These are phyloP conservation scores for Sambucus nigra DNA, from an alignment of 129 eudicot genomes.

Conservation along the genomic window DNA sequence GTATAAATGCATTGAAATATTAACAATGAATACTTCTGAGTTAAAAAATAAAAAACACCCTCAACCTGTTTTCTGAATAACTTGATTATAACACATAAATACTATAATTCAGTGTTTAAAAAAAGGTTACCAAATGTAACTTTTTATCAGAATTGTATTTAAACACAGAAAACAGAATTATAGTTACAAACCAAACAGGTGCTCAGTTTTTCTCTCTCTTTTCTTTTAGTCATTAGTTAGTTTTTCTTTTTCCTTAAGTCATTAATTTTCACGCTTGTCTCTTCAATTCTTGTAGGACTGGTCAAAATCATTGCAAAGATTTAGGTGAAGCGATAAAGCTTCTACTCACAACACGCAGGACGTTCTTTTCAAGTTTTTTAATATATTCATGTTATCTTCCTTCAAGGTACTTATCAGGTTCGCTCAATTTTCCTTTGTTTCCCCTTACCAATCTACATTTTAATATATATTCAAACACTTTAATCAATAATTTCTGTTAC, in stretches of 20 bases:
- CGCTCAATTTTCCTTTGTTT: slow-evolving; percentile 24
- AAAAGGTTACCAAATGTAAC: no score
- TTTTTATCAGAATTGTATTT: no score
- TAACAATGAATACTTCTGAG: no score
- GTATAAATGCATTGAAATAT: no score
- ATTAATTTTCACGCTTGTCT: not conserved
- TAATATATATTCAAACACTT: not conserved
- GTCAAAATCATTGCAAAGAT: slow-evolving; percentile 25
- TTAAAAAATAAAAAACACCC: no score
- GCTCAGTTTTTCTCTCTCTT: no score
- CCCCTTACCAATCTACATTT: not conserved
- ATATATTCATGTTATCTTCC: slow-evolving; percentile 39
- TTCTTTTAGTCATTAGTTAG: no score
- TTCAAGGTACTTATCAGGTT: slow-evolving; percentile 84
- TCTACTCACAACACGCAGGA: slow-evolving; percentile 44
- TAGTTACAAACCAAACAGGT: no score
- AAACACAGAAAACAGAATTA: no score
- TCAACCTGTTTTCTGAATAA: no score
- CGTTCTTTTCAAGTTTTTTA: slow-evolving; percentile 44
- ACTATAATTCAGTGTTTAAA: no score
- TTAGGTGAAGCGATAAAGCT: slow-evolving; percentile 31
- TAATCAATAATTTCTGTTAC: not conserved
- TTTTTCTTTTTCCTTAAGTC: not conserved
- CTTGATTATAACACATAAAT: no score
- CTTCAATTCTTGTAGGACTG: slow-evolving; percentile 27